A percentile compares a stretch with the other conserved stretches of the same genome.
Conservation (phyloP, 73 alveolate genomes). For the Paramecium pentaurelia region DNA sequence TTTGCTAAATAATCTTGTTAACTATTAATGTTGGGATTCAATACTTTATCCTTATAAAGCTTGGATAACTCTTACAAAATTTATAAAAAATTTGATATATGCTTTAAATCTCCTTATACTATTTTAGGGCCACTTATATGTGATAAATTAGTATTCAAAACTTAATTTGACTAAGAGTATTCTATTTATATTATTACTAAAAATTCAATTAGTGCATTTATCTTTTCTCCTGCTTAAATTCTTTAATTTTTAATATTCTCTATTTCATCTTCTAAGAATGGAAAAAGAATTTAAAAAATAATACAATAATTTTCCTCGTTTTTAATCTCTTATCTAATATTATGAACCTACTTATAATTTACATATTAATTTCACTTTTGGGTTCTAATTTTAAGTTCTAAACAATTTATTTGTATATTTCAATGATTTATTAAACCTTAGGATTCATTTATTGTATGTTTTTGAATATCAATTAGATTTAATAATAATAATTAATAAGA, state of each 20-base stretch:
- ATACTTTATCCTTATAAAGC: neutral
- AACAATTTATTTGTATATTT: neutral
- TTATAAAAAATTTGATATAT: slow-evolving; percentile 25
- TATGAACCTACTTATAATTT: neutral
- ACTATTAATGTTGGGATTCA: neutral
- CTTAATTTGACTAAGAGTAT: neutral
- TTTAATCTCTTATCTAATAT: neutral
- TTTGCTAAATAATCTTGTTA: neutral
- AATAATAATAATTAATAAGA: no score
- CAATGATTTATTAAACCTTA: neutral
- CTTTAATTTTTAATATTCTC: neutral
- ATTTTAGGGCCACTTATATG: slow-evolving; percentile 8
- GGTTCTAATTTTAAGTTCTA: neutral
- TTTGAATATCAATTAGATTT: neutral
- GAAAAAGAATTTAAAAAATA: slow-evolving; percentile 40
- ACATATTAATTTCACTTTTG: neutral
- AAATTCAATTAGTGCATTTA: neutral
- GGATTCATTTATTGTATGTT: neutral
- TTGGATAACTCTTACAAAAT: slow-evolving; percentile 28
- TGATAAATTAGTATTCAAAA: neutral
- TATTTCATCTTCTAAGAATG: neutral
- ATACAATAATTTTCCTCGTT: neutral
- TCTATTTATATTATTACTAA: neutral
- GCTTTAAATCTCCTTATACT: slow-evolving; percentile 18
- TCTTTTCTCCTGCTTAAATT: neutral